These are phyloP conservation scores for Dipteronia dyeriana DNA, from an alignment of 345 rosid genomes.

Conservation along the genomic window DNA sequence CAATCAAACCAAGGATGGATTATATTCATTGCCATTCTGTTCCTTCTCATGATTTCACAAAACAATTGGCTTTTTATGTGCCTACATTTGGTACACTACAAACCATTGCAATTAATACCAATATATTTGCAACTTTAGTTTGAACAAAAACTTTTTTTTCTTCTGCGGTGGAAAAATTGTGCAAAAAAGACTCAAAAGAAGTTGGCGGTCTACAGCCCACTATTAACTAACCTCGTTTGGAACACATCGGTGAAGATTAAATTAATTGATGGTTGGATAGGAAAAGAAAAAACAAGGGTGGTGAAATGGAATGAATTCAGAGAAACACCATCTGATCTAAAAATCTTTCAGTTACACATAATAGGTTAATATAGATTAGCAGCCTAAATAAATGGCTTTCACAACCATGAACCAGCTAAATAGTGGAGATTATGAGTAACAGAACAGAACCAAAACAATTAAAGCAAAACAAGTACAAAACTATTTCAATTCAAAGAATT, in stretches of 20 bases:
- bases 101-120: background rate
- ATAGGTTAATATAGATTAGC: background rate
- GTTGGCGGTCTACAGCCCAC: background rate
- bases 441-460: background rate
- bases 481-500: background rate
- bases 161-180: background rate
- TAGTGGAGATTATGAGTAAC: background rate
- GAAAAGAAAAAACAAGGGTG: background rate
- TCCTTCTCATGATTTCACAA: background rate
- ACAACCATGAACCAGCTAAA: slow-evolving; percentile 5
- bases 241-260: background rate
- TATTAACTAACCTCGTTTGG: background rate
- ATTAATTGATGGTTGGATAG: background rate
- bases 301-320: background rate
- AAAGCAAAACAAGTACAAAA: background rate
- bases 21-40: no score
- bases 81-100: background rate
- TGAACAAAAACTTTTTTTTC: background rate
- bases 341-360: background rate
- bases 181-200: background rate
- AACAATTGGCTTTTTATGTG: background rate
- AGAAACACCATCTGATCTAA: background rate
- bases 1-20: no score
- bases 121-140: background rate
- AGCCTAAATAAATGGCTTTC: background rate